Base-by-base conservation (phyloP, 305 asterid species). In the Andrographis paniculata region DNA sequence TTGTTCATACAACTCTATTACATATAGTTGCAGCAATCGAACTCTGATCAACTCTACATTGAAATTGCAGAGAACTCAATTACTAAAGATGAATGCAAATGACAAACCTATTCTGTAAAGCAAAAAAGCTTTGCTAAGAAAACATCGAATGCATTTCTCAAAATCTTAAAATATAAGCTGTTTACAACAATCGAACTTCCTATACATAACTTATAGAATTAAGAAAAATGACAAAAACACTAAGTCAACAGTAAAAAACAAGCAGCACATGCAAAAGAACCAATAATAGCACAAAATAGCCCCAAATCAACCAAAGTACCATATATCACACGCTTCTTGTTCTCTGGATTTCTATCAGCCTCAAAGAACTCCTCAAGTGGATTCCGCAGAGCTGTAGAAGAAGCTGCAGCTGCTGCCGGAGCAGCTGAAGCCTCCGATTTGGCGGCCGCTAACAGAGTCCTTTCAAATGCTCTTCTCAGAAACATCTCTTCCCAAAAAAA, bases 401-500 rank as follows among this genome's bases (percentile, higher is more conserved):
- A 27, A 37, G 75, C 73, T 9, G 57, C 63, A 49, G 63, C 74
- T 2, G 73, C 66, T 48, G 74, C 69, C 24, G 63, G 72, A 3
- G 73, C 64, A 53, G 74, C 69, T 24, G 64, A 37, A 13, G 42
- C 53, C 69, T 87, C 84, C 12, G 85, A 66, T 63, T 67, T 82
- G 49, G 92, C 88, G 18, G 92, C 88, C 50, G 92, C 79, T 64
- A 74, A 77, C 44, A 91, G 76, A 15, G 87, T 63, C 79, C 92
- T 75, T 69, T 89, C 87, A 20, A 86, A 73, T 14, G 69, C 57
- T 70, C 89, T 71, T 35, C 62, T 71, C 66, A 76, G 59, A 27
- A 77, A 73, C 92, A 80, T 80, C 52, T 5, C 38, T 33, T 33
- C 38, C 8, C 4, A 33, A 33, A 33, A 5, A 33, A 33, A 2